These are phyloP conservation scores for Diaporthe velutina DNA, from an alignment of 2,329 filamentous ascomycete genomes.

Conservation along the genomic window DNA sequence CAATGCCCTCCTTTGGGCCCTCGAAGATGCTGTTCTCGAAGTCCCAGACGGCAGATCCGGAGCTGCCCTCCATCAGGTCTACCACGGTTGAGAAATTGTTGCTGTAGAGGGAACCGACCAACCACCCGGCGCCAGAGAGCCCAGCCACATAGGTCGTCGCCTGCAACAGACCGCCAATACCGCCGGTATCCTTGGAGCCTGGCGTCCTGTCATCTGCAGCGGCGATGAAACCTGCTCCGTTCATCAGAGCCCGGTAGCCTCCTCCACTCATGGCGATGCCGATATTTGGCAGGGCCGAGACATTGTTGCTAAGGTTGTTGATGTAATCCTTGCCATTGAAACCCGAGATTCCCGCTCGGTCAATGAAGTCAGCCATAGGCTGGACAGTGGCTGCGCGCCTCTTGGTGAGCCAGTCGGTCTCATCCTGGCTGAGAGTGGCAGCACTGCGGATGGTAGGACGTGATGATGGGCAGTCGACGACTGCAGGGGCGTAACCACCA, in stretches of 20 bases:
- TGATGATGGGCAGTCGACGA: conserved; percentile 76
- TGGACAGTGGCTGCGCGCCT: conserved; percentile 80
- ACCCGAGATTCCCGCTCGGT: conserved; percentile 77
- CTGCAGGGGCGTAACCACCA: conserved; percentile 78
- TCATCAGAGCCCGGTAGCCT: conserved; percentile 88
- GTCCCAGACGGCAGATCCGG: conserved; percentile 49
- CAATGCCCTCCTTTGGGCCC: conserved; percentile 47
- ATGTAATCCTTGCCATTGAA: conserved; percentile 85
- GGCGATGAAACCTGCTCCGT: conserved; percentile 82
- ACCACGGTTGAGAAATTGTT: conserved; percentile 86
- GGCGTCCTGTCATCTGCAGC: conserved; percentile 83
- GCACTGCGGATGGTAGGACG: conserved; percentile 78
- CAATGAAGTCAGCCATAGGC: conserved; percentile 81
- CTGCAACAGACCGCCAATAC: conserved; percentile 86
- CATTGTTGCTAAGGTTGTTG: conserved; percentile 73
- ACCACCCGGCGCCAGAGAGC: conserved; percentile 86
- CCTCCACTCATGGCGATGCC: conserved; percentile 85
- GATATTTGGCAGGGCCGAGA: conserved; percentile 65
- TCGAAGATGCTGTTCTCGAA: conserved; percentile 52
- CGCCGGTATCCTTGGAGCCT: conserved; percentile 71
- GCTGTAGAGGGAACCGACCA: conserved; percentile 83
- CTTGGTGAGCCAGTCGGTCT: conserved; percentile 79
- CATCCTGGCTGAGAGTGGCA: conserved; percentile 72
- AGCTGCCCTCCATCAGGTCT: conserved; percentile 61
- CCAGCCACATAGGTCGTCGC: conserved; percentile 84